Conservation (phyloP, 179 eudicot species). For the Heliamphora pulchella region DNA sequence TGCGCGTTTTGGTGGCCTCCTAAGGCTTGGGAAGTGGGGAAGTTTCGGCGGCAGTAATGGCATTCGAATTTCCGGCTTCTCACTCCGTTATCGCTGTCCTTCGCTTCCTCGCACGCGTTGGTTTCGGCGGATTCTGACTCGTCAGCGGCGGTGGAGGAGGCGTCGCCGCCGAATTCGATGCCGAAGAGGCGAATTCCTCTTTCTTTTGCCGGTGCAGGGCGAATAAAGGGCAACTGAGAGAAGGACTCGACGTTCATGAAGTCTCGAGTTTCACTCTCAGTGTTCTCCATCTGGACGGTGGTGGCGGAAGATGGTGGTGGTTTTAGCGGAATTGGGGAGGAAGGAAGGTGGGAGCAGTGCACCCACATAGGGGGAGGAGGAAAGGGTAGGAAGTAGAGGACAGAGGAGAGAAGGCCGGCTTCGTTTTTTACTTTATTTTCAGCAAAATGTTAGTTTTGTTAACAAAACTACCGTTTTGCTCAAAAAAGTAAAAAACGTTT, state of each 20-base stretch:
- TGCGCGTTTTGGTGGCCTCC: constrained; percentile 99
- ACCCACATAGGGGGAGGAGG: constrained; percentile 35
- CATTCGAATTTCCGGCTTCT: constrained; percentile 71
- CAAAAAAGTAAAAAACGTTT: no score
- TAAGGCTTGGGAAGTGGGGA: constrained; percentile 95
- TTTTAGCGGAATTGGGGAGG: not conserved
- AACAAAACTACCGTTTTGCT: no score
- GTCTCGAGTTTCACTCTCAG: constrained; percentile 55
- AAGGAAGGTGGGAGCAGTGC: not conserved
- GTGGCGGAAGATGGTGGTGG: not conserved
- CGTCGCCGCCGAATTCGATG: constrained; percentile 46
- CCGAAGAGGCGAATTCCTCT: constrained; percentile 78
- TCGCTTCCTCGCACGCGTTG: constrained; percentile 1
- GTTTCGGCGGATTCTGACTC: not conserved
- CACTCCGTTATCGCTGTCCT: constrained; percentile 23
- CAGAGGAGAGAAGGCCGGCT: not conserved
- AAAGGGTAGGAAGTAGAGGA: not conserved
- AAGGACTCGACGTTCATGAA: constrained; percentile 95
- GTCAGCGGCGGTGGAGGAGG: constrained; percentile 13
- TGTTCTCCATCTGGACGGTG: constrained; percentile 48
- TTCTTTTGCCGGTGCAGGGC: constrained; percentile 48
- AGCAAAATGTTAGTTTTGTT: no score
- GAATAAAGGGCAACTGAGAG: constrained; percentile 89
- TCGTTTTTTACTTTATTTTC: no score
- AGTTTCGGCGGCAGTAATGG: constrained; percentile 86